Conservation (phyloP, 495 filamentous ascomycete genomes). For the Copromyces sp. region DNA sequence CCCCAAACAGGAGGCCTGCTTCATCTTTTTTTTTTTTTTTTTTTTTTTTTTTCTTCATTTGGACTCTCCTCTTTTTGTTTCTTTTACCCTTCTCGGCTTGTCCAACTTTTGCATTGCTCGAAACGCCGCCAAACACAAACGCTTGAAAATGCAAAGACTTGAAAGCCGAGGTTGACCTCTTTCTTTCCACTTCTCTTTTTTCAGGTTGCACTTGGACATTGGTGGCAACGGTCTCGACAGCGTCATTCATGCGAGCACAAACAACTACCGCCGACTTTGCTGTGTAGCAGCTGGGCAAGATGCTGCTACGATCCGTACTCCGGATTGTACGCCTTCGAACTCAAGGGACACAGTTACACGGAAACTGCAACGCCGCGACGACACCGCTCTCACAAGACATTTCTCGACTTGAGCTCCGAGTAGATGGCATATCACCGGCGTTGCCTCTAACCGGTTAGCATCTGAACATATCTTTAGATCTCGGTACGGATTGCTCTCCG, state of each 20-base stretch:
- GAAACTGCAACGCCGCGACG: not conserved
- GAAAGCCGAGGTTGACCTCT: not conserved
- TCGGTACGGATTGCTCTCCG: not conserved
- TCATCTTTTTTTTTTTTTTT: not conserved
- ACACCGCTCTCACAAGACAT: not conserved
- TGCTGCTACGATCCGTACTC: not conserved
- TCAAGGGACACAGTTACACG: not conserved
- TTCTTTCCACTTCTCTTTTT: not conserved
- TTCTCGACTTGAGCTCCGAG: not conserved
- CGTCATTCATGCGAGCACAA: not conserved
- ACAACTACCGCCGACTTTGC: not conserved
- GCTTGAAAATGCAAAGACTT: not conserved
- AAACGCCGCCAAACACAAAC: not conserved
- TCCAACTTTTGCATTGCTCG: not conserved
- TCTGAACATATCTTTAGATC: not conserved
- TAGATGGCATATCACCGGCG: not conserved
- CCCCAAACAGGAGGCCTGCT: not conserved
- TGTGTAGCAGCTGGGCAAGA: not conserved
- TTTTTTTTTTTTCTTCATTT: not conserved
- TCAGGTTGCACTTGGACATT: not conserved
- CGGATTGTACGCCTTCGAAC: not conserved
- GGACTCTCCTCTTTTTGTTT: not conserved
- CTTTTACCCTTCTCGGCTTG: not conserved
- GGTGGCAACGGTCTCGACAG: not conserved
- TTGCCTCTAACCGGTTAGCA: not conserved